phyloP scores from a whole-genome alignment of 139 green algal species.

The Volvox africanus region DNA sequence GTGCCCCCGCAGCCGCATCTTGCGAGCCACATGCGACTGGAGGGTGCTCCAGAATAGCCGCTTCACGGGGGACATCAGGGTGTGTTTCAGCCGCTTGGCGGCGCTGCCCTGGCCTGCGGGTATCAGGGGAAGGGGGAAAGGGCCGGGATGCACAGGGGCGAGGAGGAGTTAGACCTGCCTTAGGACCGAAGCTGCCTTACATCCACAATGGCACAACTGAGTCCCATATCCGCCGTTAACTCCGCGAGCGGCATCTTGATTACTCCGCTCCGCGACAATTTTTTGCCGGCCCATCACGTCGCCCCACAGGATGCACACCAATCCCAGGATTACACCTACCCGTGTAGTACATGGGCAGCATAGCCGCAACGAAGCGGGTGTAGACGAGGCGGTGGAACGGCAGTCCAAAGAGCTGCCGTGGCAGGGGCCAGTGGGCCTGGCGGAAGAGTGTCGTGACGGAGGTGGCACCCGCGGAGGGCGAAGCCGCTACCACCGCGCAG shows the following conservation, averaged over 20 bases:
- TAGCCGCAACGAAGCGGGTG: slow-evolving; percentile 27
- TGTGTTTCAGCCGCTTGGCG: slow-evolving; percentile 3
- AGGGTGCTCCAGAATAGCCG: slow-evolving; percentile 9
- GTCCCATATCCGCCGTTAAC: no score
- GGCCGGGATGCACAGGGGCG: background rate
- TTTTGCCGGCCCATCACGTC: no score
- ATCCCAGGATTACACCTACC: background rate
- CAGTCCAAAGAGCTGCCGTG: background rate
- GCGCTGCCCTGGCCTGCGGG: background rate
- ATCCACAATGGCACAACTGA: no score
- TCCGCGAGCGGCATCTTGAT: no score
- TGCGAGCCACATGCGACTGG: background rate
- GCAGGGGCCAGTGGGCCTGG: slow-evolving; percentile 43
- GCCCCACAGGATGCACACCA: no score
- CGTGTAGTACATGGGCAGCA: slow-evolving; percentile 41
- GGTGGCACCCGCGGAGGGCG: background rate
- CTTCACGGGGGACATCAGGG: background rate
- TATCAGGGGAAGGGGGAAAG: background rate
- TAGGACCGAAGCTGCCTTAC: no score
- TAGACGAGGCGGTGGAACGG: slow-evolving; percentile 31
- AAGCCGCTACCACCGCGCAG: slow-evolving; percentile 31
- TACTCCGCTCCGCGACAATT: no score
- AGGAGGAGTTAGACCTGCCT: no score
- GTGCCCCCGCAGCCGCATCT: background rate
- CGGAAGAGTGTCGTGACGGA: slow-evolving; percentile 32